Conservation (phyloP, 225 moss, liverwort and hornwort genomes). For the Bryum argenteum region DNA sequence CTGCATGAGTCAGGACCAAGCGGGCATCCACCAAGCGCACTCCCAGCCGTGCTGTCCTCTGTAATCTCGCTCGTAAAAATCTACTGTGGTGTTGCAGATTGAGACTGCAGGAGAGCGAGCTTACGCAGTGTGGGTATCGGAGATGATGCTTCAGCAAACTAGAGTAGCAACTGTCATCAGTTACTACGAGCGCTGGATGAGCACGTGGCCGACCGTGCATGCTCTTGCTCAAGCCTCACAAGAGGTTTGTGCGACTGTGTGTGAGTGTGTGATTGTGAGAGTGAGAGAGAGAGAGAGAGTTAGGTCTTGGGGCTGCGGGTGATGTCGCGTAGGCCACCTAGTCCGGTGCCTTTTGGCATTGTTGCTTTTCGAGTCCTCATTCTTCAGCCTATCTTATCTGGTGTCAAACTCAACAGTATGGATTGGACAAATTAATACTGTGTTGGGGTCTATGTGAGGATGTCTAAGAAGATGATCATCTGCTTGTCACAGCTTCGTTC, state of each 20-base stretch:
- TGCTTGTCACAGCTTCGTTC: slow-evolving; percentile 24
- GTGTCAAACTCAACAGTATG: not conserved
- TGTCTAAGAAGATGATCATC: slow-evolving; percentile 7
- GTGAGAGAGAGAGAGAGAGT: too few relatives aligned
- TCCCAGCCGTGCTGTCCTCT: slow-evolving; percentile 2
- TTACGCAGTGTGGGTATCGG: slow-evolving; percentile 98
- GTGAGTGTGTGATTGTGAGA: too few relatives aligned
- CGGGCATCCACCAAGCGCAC: not conserved
- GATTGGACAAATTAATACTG: not conserved
- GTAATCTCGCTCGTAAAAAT: slow-evolving; percentile 14
- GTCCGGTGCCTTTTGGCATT: not conserved
- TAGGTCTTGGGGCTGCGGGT: slow-evolving; percentile 2
- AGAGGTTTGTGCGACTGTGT: slow-evolving; percentile 58
- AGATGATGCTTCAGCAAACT: slow-evolving; percentile 99
- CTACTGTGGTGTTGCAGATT: slow-evolving; percentile 48
- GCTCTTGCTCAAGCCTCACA: slow-evolving; percentile 81
- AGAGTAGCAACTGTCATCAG: slow-evolving; percentile 84
- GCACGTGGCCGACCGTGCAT: slow-evolving; percentile 78
- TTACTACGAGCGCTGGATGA: slow-evolving; percentile 93
- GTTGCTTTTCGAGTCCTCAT: slow-evolving; percentile 2
- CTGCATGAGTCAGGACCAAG: not conserved
- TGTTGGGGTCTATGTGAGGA: slow-evolving; percentile 10
- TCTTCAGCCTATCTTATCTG: not conserved
- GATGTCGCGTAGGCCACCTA: slow-evolving; percentile 1
- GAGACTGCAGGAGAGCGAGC: slow-evolving; percentile 63